These are phyloP conservation scores for Annulohypoxylon truncatum DNA, from an alignment of 2,329 filamentous ascomycete species.

Conservation along the genomic window DNA sequence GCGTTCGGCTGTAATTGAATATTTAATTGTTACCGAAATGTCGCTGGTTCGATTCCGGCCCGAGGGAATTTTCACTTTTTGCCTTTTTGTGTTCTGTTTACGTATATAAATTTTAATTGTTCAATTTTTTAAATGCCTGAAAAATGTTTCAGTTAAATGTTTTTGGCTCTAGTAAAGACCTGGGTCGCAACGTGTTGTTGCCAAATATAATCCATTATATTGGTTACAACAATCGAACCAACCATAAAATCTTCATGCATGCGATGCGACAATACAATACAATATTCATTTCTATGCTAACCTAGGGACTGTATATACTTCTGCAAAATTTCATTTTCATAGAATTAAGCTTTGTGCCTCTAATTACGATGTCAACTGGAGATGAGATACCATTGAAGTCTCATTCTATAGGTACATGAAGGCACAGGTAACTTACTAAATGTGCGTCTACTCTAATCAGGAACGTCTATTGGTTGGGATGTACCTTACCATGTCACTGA, in stretches of 20 bases:
- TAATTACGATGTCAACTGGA: too few species aligned
- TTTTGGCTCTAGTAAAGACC: not conserved
- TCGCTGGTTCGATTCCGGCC: conserved; percentile 43
- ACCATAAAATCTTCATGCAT: not conserved
- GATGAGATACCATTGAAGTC: not conserved
- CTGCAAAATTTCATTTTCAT: too few species aligned
- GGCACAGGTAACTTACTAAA: not conserved
- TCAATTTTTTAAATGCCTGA: not conserved
- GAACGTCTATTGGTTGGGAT: not conserved
- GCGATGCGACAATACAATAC: not conserved
- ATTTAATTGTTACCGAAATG: conserved; percentile 37
- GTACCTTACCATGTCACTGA: not conserved
- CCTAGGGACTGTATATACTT: too few species aligned
- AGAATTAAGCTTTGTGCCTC: too few species aligned
- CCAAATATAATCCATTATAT: too few species aligned
- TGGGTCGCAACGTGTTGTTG: not conserved
- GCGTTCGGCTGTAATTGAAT: conserved; percentile 41
- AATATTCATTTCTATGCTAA: too few species aligned
- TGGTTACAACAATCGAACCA: too few species aligned
- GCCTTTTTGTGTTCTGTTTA: not conserved
- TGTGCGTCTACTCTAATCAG: not conserved
- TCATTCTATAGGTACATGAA: not conserved
- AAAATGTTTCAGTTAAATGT: not conserved
- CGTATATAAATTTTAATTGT: too few species aligned
- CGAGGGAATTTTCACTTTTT: conserved; percentile 36